Conservation (phyloP, 441 rosid genomes). For the Aquilaria agallochum region DNA sequence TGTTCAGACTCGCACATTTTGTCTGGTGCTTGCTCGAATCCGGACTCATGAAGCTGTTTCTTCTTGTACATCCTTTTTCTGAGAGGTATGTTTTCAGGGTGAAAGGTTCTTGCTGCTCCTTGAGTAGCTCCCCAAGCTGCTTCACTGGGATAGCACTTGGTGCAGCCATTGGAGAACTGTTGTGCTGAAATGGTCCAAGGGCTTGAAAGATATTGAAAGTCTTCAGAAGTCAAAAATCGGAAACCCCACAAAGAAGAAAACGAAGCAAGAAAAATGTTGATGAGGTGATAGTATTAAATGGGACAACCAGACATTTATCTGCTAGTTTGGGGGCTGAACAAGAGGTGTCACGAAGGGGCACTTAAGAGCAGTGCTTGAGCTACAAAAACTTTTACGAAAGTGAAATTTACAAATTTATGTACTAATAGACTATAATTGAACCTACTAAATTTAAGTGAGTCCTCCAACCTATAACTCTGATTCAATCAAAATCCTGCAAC, state of each 20-base stretch:
- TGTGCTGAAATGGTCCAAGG: neutral
- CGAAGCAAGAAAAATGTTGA: slow-evolving; percentile 1
- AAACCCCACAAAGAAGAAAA: neutral
- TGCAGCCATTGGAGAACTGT: slow-evolving; percentile 24
- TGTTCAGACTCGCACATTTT: slow-evolving; percentile 12
- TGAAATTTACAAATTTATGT: too few relatives aligned
- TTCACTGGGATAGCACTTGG: slow-evolving; percentile 18
- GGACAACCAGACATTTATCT: slow-evolving; percentile 25
- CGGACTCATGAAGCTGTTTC: slow-evolving; percentile 12
- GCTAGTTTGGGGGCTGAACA: slow-evolving; percentile 25
- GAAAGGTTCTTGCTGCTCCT: slow-evolving; percentile 63
- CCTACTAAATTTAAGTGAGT: too few relatives aligned
- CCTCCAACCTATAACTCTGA: too few relatives aligned
- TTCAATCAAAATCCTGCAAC: too few relatives aligned
- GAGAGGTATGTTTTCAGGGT: slow-evolving; percentile 30
- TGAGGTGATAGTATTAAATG: slow-evolving; percentile 19
- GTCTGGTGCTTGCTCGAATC: slow-evolving; percentile 17
- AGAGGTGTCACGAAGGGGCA: neutral
- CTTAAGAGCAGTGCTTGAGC: too few relatives aligned
- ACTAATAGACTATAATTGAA: too few relatives aligned
- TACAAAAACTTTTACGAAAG: too few relatives aligned
- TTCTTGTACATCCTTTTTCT: slow-evolving; percentile 30
- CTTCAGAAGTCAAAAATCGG: neutral
- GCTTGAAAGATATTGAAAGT: neutral
- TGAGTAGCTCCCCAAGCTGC: slow-evolving; percentile 48